phyloP scores from a whole-genome alignment of 169 alveolate genomes.

The Plasmodium cynomolgi region DNA sequence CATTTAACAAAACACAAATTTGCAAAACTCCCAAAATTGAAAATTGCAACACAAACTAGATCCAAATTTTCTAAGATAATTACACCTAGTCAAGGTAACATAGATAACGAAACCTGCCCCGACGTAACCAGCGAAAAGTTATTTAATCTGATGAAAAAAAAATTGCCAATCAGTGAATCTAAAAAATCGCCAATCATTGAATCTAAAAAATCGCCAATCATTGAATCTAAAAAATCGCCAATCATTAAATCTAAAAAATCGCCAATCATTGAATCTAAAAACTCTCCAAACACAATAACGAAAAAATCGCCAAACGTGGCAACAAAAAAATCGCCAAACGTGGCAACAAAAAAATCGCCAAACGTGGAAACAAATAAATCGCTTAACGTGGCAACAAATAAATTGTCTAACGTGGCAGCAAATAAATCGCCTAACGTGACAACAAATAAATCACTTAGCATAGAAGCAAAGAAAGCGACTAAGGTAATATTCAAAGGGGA shows the following conservation, averaged over 20 bases:
- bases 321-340: not conserved
- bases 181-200: too few relatives aligned
- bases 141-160: not conserved
- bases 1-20: not conserved
- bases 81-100: not conserved
- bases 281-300: not conserved
- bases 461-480: not conserved
- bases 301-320: not conserved
- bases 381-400: too few relatives aligned
- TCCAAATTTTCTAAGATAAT: not conserved
- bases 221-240: not conserved
- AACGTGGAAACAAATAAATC: not conserved
- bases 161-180: too few relatives aligned
- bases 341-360: not conserved
- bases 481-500: not conserved
- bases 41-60: not conserved
- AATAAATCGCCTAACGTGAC: not conserved
- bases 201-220: not conserved
- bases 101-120: not conserved
- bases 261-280: not conserved
- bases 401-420: not conserved
- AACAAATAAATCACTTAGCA: not conserved
- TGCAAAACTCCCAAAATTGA: not conserved
- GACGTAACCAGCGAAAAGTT: not conserved
- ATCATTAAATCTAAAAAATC: too few relatives aligned